Conservation (phyloP, 2,329 filamentous ascomycete species). For the Nemania bipapillata region DNA sequence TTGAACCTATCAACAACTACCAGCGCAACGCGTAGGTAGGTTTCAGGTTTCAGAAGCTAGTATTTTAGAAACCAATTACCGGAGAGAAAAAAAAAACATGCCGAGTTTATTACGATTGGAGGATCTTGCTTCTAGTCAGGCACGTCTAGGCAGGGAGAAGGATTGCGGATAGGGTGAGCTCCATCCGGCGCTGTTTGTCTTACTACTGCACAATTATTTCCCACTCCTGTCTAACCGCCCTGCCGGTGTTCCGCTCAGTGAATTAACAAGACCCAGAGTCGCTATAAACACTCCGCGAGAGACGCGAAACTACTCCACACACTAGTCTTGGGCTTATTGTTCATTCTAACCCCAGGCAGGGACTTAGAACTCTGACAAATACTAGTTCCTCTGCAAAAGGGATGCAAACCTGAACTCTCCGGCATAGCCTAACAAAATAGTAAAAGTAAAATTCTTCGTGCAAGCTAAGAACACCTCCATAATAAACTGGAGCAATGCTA, state of each 20-base stretch:
- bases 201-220: conserved; percentile 2
- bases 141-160: background rate
- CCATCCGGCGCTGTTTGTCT: background rate
- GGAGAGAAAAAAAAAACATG: no score
- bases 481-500: no score
- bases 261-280: conserved; percentile 12
- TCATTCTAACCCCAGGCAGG: background rate
- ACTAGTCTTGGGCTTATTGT: background rate
- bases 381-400: background rate
- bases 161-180: background rate
- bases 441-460: no score
- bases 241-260: conserved; percentile 17
- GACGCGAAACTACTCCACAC: background rate
- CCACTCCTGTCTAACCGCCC: background rate
- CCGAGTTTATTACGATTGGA: background rate
- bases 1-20: no score
- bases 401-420: no score
- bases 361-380: background rate
- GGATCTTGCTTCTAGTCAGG: background rate
- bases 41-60: background rate
- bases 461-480: no score
- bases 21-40: no score
- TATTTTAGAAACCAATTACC: background rate
- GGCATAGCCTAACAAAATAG: no score
- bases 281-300: background rate